These are phyloP conservation scores for Euphrasia arctica DNA, from an alignment of 305 asterid species.

Conservation along the genomic window DNA sequence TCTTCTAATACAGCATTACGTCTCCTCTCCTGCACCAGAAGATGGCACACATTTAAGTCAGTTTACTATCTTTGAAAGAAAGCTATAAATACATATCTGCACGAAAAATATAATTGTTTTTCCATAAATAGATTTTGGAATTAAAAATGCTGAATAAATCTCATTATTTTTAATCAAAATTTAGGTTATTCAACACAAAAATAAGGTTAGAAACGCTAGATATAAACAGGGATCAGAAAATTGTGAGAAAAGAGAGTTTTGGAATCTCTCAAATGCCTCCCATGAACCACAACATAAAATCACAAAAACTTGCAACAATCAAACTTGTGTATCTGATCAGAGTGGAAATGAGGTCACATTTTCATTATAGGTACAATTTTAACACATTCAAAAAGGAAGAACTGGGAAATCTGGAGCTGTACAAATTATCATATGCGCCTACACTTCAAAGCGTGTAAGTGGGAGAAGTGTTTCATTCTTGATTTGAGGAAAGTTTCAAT, in stretches of 20 bases:
- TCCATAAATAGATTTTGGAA: conserved; percentile 5
- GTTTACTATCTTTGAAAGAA: neutral
- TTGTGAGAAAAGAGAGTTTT: neutral
- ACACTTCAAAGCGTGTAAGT: neutral
- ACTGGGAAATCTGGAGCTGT: neutral
- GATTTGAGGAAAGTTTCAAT: neutral
- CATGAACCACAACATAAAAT: neutral
- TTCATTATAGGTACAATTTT: neutral
- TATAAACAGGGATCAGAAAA: neutral
- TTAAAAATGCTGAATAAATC: conserved; percentile 3
- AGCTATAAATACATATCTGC: neutral
- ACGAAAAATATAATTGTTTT: conserved; percentile 1
- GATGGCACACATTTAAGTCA: conserved; percentile 14
- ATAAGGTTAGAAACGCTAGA: neutral
- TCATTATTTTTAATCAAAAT: neutral
- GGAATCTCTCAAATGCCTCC: neutral
- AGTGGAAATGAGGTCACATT: neutral
- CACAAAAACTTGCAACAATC: conserved; percentile 7
- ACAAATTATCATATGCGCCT: neutral
- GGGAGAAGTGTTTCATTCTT: no score
- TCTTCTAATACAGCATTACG: conserved; percentile 79
- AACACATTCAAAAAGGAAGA: conserved; percentile 8
- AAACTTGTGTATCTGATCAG: conserved; percentile 3
- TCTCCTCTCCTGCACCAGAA: conserved; percentile 57
- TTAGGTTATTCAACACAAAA: neutral